These are phyloP conservation scores for Boechera retrofracta DNA, from an alignment of 345 rosid genomes.

Conservation along the genomic window DNA sequence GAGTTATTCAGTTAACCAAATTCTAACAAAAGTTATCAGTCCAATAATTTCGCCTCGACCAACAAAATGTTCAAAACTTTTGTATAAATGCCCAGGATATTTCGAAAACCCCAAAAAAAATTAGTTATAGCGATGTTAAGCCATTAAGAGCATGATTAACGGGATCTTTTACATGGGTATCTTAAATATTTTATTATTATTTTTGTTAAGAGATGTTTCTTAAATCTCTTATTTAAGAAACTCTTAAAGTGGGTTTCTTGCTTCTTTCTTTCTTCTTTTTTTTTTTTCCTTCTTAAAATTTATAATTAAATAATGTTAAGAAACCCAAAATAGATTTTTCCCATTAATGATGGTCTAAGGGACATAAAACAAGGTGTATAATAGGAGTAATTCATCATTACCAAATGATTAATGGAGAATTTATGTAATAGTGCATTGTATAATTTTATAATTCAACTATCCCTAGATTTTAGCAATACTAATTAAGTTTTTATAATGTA, in stretches of 20 bases:
- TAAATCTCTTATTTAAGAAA: no score
- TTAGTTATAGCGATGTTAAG: neutral
- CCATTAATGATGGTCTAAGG: no score
- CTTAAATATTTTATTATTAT: no score
- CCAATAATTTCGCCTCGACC: neutral
- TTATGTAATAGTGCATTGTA: constrained; percentile 29
- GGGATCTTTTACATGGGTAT: no score
- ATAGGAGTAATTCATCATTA: constrained; percentile 8
- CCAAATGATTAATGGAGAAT: constrained; percentile 37
- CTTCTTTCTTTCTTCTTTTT: no score
- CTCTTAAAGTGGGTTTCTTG: no score
- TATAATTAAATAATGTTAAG: no score
- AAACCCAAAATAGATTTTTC: no score
- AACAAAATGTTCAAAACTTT: neutral
- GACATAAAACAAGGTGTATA: neutral
- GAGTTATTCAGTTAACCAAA: neutral
- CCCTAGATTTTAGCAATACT: constrained; percentile 45
- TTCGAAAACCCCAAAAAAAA: neutral
- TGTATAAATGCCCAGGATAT: neutral
- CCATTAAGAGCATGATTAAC: neutral
- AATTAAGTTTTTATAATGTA: constrained; percentile 9
- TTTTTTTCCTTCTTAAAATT: no score
- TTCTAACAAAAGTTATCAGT: neutral
- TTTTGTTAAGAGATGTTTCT: no score
- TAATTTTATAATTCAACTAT: constrained; percentile 36